A percentile compares a stretch with the other conserved stretches of the same genome.
These are phyloP conservation scores for Coemansia guatemalensis DNA, from an alignment of 192 early-diverging fungal species.

Conservation along the genomic window DNA sequence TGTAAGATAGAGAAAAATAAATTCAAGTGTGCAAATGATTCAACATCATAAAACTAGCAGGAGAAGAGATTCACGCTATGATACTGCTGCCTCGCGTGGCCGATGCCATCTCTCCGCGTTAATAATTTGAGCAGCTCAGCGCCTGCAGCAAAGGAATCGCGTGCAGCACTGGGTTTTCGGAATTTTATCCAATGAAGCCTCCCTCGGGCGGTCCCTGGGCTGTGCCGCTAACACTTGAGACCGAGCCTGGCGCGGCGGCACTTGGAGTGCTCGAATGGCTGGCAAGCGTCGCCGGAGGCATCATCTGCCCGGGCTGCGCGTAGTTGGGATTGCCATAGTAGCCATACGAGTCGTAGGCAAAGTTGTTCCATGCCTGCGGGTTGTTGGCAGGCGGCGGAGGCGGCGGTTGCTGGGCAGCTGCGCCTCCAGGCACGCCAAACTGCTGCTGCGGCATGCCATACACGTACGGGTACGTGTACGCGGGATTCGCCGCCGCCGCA, in stretches of 20 bases:
- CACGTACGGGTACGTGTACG: constrained; percentile 53
- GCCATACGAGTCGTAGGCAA: constrained; percentile 48
- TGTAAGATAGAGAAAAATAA: constrained; percentile 5
- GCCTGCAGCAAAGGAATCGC: background rate
- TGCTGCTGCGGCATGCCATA: constrained; percentile 53
- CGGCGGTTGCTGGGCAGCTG: constrained; percentile 14
- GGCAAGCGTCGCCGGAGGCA: constrained; percentile 21
- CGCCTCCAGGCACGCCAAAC: constrained; percentile 27
- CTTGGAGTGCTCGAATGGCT: constrained; percentile 4
- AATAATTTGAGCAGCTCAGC: background rate
- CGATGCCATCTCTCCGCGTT: background rate
- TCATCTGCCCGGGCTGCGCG: constrained; percentile 51
- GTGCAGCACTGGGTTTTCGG: background rate
- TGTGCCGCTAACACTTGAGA: constrained; percentile 10
- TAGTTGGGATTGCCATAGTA: constrained; percentile 50
- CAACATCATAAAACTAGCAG: background rate
- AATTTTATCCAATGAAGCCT: constrained; percentile 19
- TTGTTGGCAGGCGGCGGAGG: constrained; percentile 29
- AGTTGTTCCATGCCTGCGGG: constrained; percentile 40
- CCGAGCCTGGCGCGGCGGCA: constrained; percentile 9
- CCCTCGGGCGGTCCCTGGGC: constrained; percentile 27
- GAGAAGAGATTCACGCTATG: background rate
- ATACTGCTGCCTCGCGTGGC: background rate
- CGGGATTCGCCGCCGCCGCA: constrained; percentile 43
- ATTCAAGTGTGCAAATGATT: background rate